Base-by-base conservation (phyloP, 805 yeast species). In the Teunomyces panamensis region DNA sequence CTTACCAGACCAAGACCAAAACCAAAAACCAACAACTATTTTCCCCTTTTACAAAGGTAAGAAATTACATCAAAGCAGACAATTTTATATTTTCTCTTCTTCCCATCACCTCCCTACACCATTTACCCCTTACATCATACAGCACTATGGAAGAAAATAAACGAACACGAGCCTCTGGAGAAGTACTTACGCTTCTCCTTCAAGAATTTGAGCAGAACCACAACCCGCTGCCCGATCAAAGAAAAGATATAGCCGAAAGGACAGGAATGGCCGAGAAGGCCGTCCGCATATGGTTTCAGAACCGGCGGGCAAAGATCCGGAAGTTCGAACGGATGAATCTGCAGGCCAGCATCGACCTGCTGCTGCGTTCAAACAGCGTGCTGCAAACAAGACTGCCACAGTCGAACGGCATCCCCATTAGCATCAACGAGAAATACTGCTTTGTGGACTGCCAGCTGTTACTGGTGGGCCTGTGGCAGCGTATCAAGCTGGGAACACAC, bases 201-300 rank as follows among this genome's bases (percentile, higher is more conserved):
- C 68, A 73, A 28, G 95, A 87, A 60, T 90, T 88, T 61, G 79
- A 77, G 44, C 71, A 69, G 44, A 87, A 87, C 55, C 85, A 88
- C 28, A 87, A 85, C 55, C 97, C 97, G 0, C 74, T 81, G 28
- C 82, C 91, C 0, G 84, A 84, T 35, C 78, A 78, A 47, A 71
- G 97, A 35, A 84, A 84, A 58, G 78, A 74, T 28, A 81, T 90
- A 33, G 82, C 94, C 34, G 81, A 77, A 2, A 75, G 76, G 50
- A 87, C 95, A 1, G 87, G 85, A 14, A 84, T 89, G 87, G 80
- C 90, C 10, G 96, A 90, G 57, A 79, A 94, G 52, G 88, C 91
- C 10, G 96, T 90, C 2, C 76, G 96, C 47, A 90, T 90, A 37
- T 90, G 97, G 97, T 90, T 89, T 59, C 97, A 90, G 64, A 89